phyloP scores from a whole-genome alignment of 306 rosid species.

The Quercus gilva region DNA sequence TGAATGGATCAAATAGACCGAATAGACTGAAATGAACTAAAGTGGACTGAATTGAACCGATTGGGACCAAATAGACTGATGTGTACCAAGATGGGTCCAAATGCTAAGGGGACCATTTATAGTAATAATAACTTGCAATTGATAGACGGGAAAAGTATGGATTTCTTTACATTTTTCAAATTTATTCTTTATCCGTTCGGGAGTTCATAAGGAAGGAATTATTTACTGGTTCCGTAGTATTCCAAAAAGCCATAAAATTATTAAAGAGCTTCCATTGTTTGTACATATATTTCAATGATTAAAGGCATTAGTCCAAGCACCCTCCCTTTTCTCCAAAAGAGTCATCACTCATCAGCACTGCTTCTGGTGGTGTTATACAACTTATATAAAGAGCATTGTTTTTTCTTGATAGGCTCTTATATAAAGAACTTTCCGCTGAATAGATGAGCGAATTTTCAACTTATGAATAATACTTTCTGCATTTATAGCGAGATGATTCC shows the following conservation, averaged over 20 bases:
- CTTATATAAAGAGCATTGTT: not conserved
- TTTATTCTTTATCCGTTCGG: not conserved
- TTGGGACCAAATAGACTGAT: no score
- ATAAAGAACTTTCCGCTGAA: not conserved
- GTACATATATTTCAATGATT: not conserved
- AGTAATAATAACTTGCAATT: not conserved
- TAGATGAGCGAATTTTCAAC: not conserved
- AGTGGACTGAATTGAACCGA: fast-evolving
- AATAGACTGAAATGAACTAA: fast-evolving
- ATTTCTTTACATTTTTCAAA: not conserved
- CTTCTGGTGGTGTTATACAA: not conserved
- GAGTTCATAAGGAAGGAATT: not conserved
- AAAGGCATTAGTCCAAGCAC: not conserved
- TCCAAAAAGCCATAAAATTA: not conserved
- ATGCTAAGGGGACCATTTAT: no score
- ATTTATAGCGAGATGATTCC: not conserved
- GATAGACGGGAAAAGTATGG: not conserved
- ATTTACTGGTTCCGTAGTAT: not conserved
- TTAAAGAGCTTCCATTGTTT: not conserved
- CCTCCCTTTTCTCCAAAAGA: not conserved
- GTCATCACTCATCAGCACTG: not conserved
- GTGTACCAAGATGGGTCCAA: fast-evolving
- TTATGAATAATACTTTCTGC: not conserved
- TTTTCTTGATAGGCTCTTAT: not conserved
- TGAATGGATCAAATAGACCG: no score